These are phyloP conservation scores for Ophiostoma sp. DNA, from an alignment of 2,329 filamentous ascomycete genomes.

Conservation along the genomic window DNA sequence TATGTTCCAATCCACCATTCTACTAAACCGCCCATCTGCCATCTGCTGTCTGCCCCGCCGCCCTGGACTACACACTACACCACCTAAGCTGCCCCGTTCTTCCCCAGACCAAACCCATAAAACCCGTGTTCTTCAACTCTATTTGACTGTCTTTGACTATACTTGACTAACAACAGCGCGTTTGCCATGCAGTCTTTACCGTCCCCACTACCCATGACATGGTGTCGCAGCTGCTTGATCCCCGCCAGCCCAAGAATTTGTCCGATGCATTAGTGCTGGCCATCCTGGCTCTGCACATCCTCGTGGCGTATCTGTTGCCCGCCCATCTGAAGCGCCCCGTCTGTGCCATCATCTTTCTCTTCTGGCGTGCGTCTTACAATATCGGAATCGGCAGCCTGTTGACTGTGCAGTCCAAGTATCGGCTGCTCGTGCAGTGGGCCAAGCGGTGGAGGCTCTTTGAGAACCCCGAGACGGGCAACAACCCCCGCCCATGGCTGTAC, in stretches of 20 bases:
- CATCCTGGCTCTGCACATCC: conserved; percentile 69
- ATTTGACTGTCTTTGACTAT: too few relatives aligned
- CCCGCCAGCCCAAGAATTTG: conserved; percentile 89
- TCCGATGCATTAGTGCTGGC: conserved; percentile 76
- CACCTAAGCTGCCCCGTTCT: conserved; percentile 1
- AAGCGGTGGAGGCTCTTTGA: conserved; percentile 82
- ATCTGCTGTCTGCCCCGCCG: neutral
- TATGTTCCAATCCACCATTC: conserved; percentile 44
- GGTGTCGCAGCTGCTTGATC: conserved; percentile 94
- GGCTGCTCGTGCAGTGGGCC: conserved; percentile 80
- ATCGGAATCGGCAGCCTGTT: conserved; percentile 87
- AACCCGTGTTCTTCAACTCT: too few relatives aligned
- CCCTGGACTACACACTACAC: neutral
- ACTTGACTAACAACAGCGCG: neutral
- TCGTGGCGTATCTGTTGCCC: conserved; percentile 69
- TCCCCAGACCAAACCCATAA: neutral
- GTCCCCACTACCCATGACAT: conserved; percentile 97
- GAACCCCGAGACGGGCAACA: conserved; percentile 70
- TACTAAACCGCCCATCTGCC: too few relatives aligned
- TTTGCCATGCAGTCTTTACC: conserved; percentile 65
- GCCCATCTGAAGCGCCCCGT: conserved; percentile 62
- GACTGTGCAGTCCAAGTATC: conserved; percentile 83
- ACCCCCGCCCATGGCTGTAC: conserved; percentile 78
- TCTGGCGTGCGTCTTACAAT: conserved; percentile 92
- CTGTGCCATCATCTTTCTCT: conserved; percentile 78